Evolutionary conservation across 164 flowering plant species (phyloP).

Genomic region (Vitis amurensis): DNA sequence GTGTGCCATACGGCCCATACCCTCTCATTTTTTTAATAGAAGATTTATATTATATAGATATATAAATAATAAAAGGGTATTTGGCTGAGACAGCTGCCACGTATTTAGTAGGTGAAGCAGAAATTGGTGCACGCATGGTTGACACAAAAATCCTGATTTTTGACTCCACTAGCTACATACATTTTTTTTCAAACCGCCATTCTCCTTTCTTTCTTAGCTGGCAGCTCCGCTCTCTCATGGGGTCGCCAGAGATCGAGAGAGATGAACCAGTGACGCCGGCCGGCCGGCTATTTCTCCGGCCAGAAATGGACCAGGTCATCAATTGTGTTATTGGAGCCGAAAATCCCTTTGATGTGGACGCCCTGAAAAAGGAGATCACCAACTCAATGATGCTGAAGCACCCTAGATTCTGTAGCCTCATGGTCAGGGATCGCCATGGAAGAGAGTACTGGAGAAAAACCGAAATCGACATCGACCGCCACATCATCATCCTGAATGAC

Average conservation of each 20-base stretch:
- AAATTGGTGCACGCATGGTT: no score
- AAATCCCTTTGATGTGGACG: constrained; percentile 32
- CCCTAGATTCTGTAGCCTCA: constrained; percentile 62
- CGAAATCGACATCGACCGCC: constrained; percentile 45
- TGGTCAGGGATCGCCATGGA: constrained; percentile 49
- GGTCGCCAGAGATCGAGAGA: constrained; percentile 6
- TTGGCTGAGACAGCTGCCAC: no score
- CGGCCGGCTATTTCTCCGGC: constrained; percentile 50
- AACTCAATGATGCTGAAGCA: constrained; percentile 39
- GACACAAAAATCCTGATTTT: no score
- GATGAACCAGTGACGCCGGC: constrained; percentile 59
- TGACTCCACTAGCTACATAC: no score
- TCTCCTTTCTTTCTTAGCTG: not conserved
- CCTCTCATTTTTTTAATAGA: no score
- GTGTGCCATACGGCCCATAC: no score
- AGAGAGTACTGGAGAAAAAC: constrained; percentile 49
- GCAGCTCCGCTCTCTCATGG: constrained; percentile 11
- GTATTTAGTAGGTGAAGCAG: no score
- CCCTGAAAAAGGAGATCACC: constrained; percentile 26
- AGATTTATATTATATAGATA: no score
- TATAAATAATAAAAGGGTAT: no score
- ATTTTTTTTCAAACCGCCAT: no score
- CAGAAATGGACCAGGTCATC: constrained; percentile 45
- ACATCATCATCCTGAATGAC: constrained; percentile 32
- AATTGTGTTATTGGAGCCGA: constrained; percentile 37